Conservation (phyloP, 257 asterid species). For the Lycium barbarum region DNA sequence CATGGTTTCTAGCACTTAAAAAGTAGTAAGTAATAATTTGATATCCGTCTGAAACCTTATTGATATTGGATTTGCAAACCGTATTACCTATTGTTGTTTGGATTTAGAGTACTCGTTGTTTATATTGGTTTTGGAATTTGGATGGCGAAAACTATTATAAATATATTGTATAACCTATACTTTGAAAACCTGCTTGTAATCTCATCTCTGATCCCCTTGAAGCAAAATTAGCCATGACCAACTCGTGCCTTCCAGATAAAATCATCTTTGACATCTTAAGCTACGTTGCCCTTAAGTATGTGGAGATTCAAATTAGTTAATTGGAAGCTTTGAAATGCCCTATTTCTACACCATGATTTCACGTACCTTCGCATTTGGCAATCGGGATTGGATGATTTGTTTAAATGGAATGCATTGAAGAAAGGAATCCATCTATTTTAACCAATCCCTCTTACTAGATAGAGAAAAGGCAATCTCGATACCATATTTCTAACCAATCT, state of each 20-base stretch:
- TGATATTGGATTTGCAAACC: neutral
- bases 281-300: neutral
- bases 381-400: too few relatives aligned
- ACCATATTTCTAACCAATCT: too few relatives aligned
- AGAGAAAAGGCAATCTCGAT: too few relatives aligned
- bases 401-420: too few relatives aligned
- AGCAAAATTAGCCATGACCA: neutral
- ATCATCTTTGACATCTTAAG: neutral
- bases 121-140: neutral
- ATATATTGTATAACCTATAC: too few relatives aligned
- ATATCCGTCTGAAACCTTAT: neutral
- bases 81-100: neutral
- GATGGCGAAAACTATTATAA: too few relatives aligned
- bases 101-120: neutral
- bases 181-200: too few relatives aligned
- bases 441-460: too few relatives aligned
- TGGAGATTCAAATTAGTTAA: neutral
- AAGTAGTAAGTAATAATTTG: neutral
- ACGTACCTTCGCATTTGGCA: neutral
- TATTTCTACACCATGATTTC: neutral
- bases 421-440: too few relatives aligned
- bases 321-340: neutral
- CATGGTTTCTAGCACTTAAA: neutral
- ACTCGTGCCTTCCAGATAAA: neutral
- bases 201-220: too few relatives aligned